These are phyloP conservation scores for Hura crepitans DNA, from an alignment of 441 rosid species.

Conservation along the genomic window DNA sequence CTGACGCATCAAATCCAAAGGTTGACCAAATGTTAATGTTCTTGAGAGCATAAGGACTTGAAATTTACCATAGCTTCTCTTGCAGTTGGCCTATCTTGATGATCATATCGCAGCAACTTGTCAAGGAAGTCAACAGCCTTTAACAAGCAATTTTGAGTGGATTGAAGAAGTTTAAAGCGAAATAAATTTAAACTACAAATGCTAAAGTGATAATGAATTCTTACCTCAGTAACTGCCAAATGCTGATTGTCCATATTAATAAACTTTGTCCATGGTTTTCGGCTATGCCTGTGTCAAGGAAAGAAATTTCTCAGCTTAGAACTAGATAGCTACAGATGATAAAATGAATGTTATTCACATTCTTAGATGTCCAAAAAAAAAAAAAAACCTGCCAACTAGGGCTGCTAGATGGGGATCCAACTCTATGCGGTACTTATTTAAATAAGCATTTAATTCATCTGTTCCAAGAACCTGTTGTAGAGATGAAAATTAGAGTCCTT, in stretches of 20 bases:
- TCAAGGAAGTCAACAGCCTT: slow-evolving; percentile 97
- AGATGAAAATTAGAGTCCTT: slow-evolving; percentile 3
- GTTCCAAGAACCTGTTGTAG: slow-evolving; percentile 75
- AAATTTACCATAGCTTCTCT: slow-evolving; percentile 88
- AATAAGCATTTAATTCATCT: slow-evolving; percentile 76
- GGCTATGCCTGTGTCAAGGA: slow-evolving; percentile 57
- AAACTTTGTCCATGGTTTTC: slow-evolving; percentile 91
- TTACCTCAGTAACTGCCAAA: slow-evolving; percentile 87
- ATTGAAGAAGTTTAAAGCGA: no score
- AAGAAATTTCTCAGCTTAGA: slow-evolving; percentile 15
- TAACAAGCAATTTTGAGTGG: neutral
- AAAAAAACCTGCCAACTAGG: slow-evolving; percentile 78
- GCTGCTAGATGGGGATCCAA: slow-evolving; percentile 87
- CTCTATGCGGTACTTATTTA: slow-evolving; percentile 77
- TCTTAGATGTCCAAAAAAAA: neutral
- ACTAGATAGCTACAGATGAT: neutral
- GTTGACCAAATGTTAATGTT: no score
- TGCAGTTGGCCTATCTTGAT: slow-evolving; percentile 96
- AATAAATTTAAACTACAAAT: neutral
- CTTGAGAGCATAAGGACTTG: neutral
- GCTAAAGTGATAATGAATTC: neutral
- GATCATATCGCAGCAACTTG: slow-evolving; percentile 92
- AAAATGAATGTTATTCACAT: neutral
- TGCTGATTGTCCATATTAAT: slow-evolving; percentile 82
- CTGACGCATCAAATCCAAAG: no score